Conservation (phyloP, 2,329 filamentous ascomycete species). For the Monilinia laxa region DNA sequence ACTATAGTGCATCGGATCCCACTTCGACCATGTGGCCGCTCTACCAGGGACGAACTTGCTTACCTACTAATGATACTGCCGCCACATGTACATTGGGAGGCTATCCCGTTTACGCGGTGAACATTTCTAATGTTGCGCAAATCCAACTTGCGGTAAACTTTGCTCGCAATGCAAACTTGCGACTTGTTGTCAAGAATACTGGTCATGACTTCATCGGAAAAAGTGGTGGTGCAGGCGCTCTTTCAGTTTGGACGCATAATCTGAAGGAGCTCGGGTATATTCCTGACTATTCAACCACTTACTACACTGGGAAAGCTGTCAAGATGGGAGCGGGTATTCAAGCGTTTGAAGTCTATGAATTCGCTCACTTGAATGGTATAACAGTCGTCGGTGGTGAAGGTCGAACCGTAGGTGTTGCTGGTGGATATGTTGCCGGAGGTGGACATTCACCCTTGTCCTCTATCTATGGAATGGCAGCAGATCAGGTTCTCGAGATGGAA, state of each 20-base stretch:
- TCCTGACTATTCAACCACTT: slow-evolving; percentile 38
- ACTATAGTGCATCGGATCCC: slow-evolving; percentile 32
- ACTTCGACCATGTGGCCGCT: slow-evolving; percentile 50
- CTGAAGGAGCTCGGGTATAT: slow-evolving; percentile 44
- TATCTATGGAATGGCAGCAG: slow-evolving; percentile 57
- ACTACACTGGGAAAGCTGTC: slow-evolving; percentile 41
- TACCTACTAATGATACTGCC: slow-evolving; percentile 23
- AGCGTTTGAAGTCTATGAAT: slow-evolving; percentile 45
- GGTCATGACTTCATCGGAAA: slow-evolving; percentile 50
- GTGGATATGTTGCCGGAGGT: slow-evolving; percentile 59
- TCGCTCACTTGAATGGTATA: slow-evolving; percentile 46
- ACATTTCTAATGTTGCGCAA: slow-evolving; percentile 27
- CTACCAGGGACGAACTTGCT: slow-evolving; percentile 46
- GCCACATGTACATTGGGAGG: slow-evolving; percentile 26
- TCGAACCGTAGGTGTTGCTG: slow-evolving; percentile 26
- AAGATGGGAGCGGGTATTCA: slow-evolving; percentile 46
- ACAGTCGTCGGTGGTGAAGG: slow-evolving; percentile 53
- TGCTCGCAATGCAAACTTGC: slow-evolving; percentile 39
- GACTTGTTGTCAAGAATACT: slow-evolving; percentile 45
- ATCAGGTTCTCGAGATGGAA: slow-evolving; percentile 45
- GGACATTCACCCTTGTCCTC: slow-evolving; percentile 57
- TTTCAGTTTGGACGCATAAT: slow-evolving; percentile 51
- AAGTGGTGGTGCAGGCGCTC: slow-evolving; percentile 47
- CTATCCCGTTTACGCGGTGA: slow-evolving; percentile 33
- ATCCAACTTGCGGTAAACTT: slow-evolving; percentile 38